Conservation (phyloP, 1,284 basidiomycete species). For the Meripilus lineatus region DNA sequence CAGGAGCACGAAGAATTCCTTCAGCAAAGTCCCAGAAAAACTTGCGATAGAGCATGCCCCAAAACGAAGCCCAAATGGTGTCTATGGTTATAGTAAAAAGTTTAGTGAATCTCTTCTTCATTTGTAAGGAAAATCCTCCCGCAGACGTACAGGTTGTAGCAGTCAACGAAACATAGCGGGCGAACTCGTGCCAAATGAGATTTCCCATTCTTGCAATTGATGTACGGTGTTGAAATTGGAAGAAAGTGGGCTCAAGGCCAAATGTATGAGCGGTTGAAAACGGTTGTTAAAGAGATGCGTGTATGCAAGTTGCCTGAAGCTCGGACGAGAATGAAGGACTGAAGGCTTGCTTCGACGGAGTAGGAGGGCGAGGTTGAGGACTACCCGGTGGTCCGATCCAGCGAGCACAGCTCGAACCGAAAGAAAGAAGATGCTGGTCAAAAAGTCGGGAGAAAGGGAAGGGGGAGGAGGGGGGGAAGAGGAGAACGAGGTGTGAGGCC, state of each 20-base stretch:
- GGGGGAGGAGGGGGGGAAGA: conserved; percentile 20
- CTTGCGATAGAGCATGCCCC: conserved; percentile 78
- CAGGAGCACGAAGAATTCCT: conserved; percentile 66
- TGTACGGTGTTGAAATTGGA: conserved; percentile 10
- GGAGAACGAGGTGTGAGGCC: conserved; percentile 19
- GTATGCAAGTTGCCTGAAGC: conserved; percentile 27
- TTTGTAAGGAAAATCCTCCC: too few species aligned
- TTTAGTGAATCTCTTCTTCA: not conserved
- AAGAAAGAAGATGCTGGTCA: conserved; percentile 16
- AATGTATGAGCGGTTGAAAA: conserved; percentile 12
- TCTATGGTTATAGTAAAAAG: conserved; percentile 37
- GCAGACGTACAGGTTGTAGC: conserved; percentile 74
- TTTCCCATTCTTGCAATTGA: conserved; percentile 76
- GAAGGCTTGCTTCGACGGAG: conserved; percentile 24
- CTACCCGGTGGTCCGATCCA: conserved; percentile 18
- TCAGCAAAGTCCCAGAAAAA: conserved; percentile 87
- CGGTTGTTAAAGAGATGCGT: conserved; percentile 2
- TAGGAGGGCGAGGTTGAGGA: conserved; percentile 19
- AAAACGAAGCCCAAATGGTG: conserved; percentile 75
- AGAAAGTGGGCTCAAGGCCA: conserved; percentile 13
- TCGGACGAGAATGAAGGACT: conserved; percentile 20
- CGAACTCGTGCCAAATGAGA: conserved; percentile 79
- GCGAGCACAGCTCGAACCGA: conserved; percentile 52
- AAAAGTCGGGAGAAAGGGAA: conserved; percentile 21
- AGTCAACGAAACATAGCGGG: conserved; percentile 66